Percentiles rank a stretch among this genome's conserved stretches.
Conservation (phyloP, 2,329 filamentous ascomycete genomes). For the Aspergillus neoniger region DNA sequence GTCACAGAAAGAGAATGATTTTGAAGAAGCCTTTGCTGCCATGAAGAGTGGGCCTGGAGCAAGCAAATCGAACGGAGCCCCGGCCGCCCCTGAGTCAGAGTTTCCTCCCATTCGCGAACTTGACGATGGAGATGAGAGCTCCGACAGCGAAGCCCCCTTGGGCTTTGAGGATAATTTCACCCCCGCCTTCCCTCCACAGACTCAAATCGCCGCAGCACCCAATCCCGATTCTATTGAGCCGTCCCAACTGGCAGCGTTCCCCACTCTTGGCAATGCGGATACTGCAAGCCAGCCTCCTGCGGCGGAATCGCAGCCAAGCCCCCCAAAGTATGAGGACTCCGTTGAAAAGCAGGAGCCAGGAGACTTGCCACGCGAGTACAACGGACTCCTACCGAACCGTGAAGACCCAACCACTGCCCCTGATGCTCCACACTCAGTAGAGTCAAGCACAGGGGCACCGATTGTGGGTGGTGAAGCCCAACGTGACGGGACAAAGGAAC, state of each 20-base stretch:
- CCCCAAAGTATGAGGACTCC: conserved; percentile 44
- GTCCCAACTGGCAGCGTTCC: conserved; percentile 41
- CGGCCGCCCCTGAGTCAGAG: conserved; percentile 56
- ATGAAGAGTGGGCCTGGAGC: conserved; percentile 52
- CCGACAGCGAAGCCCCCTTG: conserved; percentile 62
- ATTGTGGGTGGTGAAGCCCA: conserved; percentile 40
- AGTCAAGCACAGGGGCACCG: conserved; percentile 39
- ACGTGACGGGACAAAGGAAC: conserved; percentile 11
- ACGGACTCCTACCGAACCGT: conserved; percentile 43
- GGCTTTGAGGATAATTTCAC: conserved; percentile 95
- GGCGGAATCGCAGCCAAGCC: conserved; percentile 59
- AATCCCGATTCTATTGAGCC: conserved; percentile 39
- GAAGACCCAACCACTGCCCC: conserved; percentile 42
- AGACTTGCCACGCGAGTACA: conserved; percentile 40
- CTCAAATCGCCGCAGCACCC: conserved; percentile 29
- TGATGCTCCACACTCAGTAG: conserved; percentile 44
- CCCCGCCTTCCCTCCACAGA: conserved; percentile 54
- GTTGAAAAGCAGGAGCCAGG: conserved; percentile 27
- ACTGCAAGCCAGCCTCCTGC: conserved; percentile 50
- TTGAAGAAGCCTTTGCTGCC: conserved; percentile 49
- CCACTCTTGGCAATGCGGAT: conserved; percentile 43
- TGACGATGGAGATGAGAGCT: conserved; percentile 74
- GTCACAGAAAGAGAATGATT: conserved; percentile 50
- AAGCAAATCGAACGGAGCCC: conserved; percentile 37
- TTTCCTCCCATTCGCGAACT: conserved; percentile 94